Percentiles rank a stretch among this genome's conserved stretches.
Conservation (phyloP, 2,329 filamentous ascomycete genomes). For the Trichoderma sp. region DNA sequence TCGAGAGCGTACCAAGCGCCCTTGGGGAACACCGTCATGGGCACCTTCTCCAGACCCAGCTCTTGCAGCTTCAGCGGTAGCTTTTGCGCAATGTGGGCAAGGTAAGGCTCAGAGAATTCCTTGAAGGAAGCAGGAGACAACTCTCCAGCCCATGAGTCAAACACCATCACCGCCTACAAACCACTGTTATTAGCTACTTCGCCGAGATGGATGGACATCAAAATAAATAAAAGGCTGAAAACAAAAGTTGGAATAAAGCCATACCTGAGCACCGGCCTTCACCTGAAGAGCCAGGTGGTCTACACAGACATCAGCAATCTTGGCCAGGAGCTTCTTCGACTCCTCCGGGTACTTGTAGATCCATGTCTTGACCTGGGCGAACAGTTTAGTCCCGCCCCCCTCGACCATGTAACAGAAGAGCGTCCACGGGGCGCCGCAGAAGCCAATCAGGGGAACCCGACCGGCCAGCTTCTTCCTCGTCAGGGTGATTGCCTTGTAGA, state of each 20-base stretch:
- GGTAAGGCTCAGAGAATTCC: slow-evolving; percentile 80
- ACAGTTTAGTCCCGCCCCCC: slow-evolving; percentile 92
- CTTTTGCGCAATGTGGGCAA: slow-evolving; percentile 77
- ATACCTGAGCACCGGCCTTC: slow-evolving; percentile 82
- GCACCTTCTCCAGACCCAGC: slow-evolving; percentile 74
- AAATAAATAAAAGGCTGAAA: not conserved
- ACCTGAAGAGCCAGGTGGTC: slow-evolving; percentile 93
- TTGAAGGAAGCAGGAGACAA: slow-evolving; percentile 81
- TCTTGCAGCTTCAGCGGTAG: slow-evolving; percentile 72
- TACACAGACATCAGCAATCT: slow-evolving; percentile 91
- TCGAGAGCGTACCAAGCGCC: slow-evolving; percentile 95
- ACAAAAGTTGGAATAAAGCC: slow-evolving; percentile 16
- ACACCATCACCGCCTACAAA: slow-evolving; percentile 79
- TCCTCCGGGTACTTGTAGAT: slow-evolving; percentile 84
- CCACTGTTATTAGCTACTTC: not conserved
- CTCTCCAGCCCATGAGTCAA: slow-evolving; percentile 97
- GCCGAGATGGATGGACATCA: not conserved
- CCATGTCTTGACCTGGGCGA: slow-evolving; percentile 94
- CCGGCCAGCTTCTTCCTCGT: slow-evolving; percentile 85
- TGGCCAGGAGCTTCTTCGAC: slow-evolving; percentile 77
- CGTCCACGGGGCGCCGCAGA: slow-evolving; percentile 96
- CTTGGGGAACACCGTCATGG: slow-evolving; percentile 98
- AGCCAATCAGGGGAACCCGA: slow-evolving; percentile 88
- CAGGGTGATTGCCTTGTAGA: slow-evolving; percentile 91
- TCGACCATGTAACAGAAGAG: slow-evolving; percentile 99